Conservation (phyloP, 148 eudicot genomes). For the Vaccinium corymbosum region DNA sequence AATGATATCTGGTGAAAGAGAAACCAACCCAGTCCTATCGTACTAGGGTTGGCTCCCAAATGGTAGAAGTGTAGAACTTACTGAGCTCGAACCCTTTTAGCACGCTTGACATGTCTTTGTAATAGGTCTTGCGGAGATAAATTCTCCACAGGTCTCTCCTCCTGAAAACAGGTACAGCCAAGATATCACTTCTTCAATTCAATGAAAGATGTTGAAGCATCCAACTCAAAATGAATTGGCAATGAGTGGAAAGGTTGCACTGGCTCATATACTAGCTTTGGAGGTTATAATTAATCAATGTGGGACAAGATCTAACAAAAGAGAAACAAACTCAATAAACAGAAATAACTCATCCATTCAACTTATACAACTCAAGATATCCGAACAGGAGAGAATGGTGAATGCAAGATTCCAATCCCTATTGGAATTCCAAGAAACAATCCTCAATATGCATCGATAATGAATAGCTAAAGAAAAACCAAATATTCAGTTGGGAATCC, state of each 20-base stretch:
- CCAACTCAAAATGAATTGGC: no score
- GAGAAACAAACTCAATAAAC: not conserved
- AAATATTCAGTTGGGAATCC: not conserved
- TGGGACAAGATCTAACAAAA: no score
- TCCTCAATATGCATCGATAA: not conserved
- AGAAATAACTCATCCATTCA: not conserved
- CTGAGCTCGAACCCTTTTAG: conserved; percentile 59
- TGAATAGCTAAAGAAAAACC: conserved; percentile 3
- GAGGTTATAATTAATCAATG: no score
- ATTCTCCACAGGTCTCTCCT: conserved; percentile 28
- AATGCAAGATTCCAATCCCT: not conserved
- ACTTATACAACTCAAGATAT: not conserved
- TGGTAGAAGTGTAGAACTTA: conserved; percentile 14
- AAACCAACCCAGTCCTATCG: not conserved
- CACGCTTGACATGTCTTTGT: conserved; percentile 47
- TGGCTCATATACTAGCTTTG: no score
- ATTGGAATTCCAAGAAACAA: not conserved
- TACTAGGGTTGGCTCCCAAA: not conserved
- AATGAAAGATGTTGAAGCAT: not conserved
- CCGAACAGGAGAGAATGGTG: not conserved
- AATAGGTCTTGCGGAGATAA: conserved; percentile 35
- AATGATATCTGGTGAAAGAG: not conserved
- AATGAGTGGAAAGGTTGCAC: no score
- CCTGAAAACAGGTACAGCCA: conserved; percentile 29
- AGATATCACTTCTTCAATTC: not conserved